Percentiles rank a stretch among this genome's conserved stretches.
Conservation (phyloP, 202 grass and related monocot genomes). For the Saccharum hybrid region DNA sequence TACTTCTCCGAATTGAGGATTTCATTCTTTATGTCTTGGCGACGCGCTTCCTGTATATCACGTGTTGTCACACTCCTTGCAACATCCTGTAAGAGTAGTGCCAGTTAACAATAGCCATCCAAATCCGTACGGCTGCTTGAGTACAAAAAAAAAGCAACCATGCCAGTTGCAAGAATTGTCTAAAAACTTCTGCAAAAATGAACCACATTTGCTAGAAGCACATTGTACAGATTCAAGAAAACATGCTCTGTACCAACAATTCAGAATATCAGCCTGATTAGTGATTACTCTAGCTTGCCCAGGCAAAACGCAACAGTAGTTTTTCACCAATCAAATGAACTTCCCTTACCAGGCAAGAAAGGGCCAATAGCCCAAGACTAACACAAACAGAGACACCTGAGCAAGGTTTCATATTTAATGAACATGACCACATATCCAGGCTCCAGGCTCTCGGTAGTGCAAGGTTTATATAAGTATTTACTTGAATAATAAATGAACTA, state of each 20-base stretch:
- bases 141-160: slow-evolving; percentile 10
- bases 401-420: slow-evolving; percentile 16
- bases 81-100: slow-evolving; percentile 74
- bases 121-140: slow-evolving; percentile 33
- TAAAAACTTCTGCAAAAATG: neutral
- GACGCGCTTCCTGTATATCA: slow-evolving; percentile 89
- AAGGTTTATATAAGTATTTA: neutral
- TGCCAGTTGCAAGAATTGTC: neutral
- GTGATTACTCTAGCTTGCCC: slow-evolving; percentile 18
- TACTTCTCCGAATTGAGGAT: slow-evolving; percentile 97
- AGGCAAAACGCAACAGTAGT: slow-evolving; percentile 15
- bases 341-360: neutral
- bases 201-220: neutral
- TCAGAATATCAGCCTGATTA: neutral
- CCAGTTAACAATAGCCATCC: slow-evolving; percentile 24
- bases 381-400: slow-evolving; percentile 10
- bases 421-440: neutral
- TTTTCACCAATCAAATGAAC: neutral
- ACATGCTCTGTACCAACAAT: neutral
- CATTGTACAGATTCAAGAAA: slow-evolving; percentile 1
- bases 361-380: neutral
- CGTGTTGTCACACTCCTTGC: slow-evolving; percentile 83
- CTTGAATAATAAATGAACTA: neutral
- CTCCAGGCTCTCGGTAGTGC: neutral
- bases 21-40: slow-evolving; percentile 95